Conservation (phyloP, 2,329 filamentous ascomycete species). For the Aspergillus proliferans region DNA sequence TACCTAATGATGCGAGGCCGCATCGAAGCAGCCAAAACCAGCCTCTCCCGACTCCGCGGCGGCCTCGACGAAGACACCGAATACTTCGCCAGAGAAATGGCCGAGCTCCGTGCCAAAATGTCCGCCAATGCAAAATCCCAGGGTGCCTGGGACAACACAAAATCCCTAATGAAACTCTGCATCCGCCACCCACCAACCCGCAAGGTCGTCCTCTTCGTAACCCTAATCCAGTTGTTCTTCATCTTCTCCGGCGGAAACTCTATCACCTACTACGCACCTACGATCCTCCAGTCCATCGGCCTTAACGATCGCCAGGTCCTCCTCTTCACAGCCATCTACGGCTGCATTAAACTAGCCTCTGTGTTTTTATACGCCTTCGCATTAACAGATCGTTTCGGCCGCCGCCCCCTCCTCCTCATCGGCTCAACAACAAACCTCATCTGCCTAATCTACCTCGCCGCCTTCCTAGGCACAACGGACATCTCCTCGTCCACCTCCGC, state of each 20-base stretch:
- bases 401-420: conserved; percentile 20
- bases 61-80: conserved; percentile 8
- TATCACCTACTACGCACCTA: conserved; percentile 19
- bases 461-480: conserved; percentile 11
- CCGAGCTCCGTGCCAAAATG: conserved; percentile 10
- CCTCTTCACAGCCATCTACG: conserved; percentile 13
- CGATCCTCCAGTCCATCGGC: conserved; percentile 15
- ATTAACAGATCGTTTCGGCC: conserved; percentile 17
- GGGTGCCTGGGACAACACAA: conserved; percentile 2
- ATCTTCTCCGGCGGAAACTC: conserved; percentile 20
- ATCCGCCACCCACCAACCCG: conserved; percentile 11
- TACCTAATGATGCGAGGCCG: conserved; percentile 21
- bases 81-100: conserved; percentile 12
- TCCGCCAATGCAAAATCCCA: conserved; percentile 3
- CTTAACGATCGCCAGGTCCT: conserved; percentile 10
- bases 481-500: conserved; percentile 4
- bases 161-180: conserved; percentile 6
- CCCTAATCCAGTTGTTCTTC: conserved; percentile 24
- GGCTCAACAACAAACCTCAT: conserved; percentile 14
- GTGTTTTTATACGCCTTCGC: conserved; percentile 17
- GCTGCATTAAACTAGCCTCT: conserved; percentile 13
- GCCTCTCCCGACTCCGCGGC: conserved; percentile 13
- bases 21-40: conserved; percentile 15
- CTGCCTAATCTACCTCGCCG: conserved; percentile 14
- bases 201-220: conserved; percentile 21